These are phyloP conservation scores for Aspergillaceae sp. DNA, from an alignment of 2,329 filamentous ascomycete genomes.

Conservation along the genomic window DNA sequence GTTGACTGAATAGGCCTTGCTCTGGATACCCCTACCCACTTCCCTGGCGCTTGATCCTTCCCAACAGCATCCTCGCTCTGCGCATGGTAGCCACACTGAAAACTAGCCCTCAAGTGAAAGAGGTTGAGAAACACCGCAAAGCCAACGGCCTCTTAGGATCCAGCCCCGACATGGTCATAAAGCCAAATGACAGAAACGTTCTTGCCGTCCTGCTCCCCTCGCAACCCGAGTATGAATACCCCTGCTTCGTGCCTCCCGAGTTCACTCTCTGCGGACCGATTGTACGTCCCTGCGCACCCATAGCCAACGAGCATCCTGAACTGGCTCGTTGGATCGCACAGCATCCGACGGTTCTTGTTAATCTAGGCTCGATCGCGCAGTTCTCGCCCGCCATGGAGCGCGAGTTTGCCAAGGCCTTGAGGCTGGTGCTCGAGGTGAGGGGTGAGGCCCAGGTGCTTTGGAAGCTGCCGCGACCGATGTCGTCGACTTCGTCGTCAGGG, in stretches of 20 bases:
- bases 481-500: not conserved
- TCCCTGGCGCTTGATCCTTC: conserved; percentile 30
- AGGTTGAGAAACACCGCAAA: conserved; percentile 17
- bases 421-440: conserved; percentile 22
- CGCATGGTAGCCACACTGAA: conserved; percentile 13
- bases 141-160: conserved; percentile 11
- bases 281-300: conserved; percentile 19
- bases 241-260: conserved; percentile 23
- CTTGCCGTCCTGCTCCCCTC: conserved; percentile 12
- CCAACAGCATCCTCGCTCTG: conserved; percentile 33
- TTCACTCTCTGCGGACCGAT: conserved; percentile 39
- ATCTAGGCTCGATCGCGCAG: conserved; percentile 33
- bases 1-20: conserved; percentile 21
- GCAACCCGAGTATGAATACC: conserved; percentile 26
- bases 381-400: conserved; percentile 19
- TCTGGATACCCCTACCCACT: conserved; percentile 38
- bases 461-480: conserved; percentile 16
- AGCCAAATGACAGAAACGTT: not conserved
- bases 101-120: conserved; percentile 10
- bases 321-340: conserved; percentile 33
- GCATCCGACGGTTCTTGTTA: conserved; percentile 38
- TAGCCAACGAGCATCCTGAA: conserved; percentile 28
- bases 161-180: conserved; percentile 6
- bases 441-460: conserved; percentile 26
- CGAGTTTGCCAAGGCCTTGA: conserved; percentile 32